phyloP scores from a whole-genome alignment of 2,329 filamentous ascomycete species.

The Exophiala sideris region DNA sequence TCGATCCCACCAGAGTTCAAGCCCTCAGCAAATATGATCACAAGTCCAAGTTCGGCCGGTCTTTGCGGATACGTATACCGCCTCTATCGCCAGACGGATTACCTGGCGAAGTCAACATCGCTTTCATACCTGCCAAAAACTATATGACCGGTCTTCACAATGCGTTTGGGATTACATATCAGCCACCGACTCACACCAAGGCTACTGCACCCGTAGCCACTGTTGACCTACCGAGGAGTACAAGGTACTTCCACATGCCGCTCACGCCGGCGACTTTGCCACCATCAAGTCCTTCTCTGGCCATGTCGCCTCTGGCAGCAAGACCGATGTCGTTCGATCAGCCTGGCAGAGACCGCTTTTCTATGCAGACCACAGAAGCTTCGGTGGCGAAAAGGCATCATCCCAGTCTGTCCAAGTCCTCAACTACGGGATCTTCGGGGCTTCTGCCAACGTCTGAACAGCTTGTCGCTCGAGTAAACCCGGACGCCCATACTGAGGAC shows the following conservation, averaged over 20 bases:
- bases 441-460: slow-evolving; percentile 10
- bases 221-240: slow-evolving; percentile 24
- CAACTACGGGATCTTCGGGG: slow-evolving; percentile 22
- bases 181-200: slow-evolving; percentile 46
- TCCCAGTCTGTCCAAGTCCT: slow-evolving; percentile 20
- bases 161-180: slow-evolving; percentile 70
- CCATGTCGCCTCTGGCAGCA: slow-evolving; percentile 4
- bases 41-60: slow-evolving; percentile 38
- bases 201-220: slow-evolving; percentile 22
- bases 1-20: slow-evolving; percentile 50
- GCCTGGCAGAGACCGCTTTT: background rate
- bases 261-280: slow-evolving; percentile 24
- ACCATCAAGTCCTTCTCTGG: slow-evolving; percentile 20
- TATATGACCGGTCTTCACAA: slow-evolving; percentile 62
- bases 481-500: slow-evolving; percentile 1
- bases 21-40: slow-evolving; percentile 43
- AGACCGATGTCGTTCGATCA: slow-evolving; percentile 13
- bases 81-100: slow-evolving; percentile 51
- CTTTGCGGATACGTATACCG: slow-evolving; percentile 52
- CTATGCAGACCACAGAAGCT: background rate
- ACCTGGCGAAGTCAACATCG: slow-evolving; percentile 67
- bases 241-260: slow-evolving; percentile 26
- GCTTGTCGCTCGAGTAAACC: slow-evolving; percentile 1
- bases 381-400: slow-evolving; percentile 10
- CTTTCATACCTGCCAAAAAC: slow-evolving; percentile 60